These are phyloP conservation scores for Chalciporus sphaerocephalus DNA, from an alignment of 768 basidiomycete species.

Conservation along the genomic window DNA sequence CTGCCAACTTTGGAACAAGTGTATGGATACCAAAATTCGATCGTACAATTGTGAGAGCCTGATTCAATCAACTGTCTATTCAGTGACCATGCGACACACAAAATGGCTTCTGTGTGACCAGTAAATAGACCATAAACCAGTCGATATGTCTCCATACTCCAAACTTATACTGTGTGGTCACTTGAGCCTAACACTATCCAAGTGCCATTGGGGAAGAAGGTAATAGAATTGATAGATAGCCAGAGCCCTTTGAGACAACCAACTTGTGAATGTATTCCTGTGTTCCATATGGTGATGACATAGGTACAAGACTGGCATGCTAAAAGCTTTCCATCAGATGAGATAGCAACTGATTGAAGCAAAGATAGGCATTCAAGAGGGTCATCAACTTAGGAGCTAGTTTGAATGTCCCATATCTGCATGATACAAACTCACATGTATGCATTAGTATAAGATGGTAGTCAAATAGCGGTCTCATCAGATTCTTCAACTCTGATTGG, in stretches of 20 bases:
- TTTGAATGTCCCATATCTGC: slow-evolving; percentile 7
- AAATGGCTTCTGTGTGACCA: background rate
- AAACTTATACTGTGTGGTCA: background rate
- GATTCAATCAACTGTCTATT: background rate
- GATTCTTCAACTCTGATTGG: too few species aligned
- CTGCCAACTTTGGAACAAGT: background rate
- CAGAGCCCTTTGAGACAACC: background rate
- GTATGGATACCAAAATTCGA: slow-evolving; percentile 1
- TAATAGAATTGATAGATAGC: background rate
- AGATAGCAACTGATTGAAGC: slow-evolving; percentile 8
- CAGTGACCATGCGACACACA: background rate
- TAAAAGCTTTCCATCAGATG: slow-evolving; percentile 6
- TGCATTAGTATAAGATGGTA: too few species aligned
- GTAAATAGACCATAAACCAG: background rate
- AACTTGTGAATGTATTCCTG: background rate
- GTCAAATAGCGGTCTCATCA: too few species aligned
- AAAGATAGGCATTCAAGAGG: slow-evolving; percentile 1
- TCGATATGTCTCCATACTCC: background rate
- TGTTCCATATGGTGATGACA: slow-evolving; percentile 10
- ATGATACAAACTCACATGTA: too few species aligned
- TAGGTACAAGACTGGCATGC: slow-evolving; percentile 9
- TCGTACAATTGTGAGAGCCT: background rate
- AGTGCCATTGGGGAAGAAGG: background rate
- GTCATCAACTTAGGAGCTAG: background rate
- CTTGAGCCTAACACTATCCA: background rate